These are phyloP conservation scores for Termitomyces sp. DNA, from an alignment of 768 basidiomycete genomes.

Conservation along the genomic window DNA sequence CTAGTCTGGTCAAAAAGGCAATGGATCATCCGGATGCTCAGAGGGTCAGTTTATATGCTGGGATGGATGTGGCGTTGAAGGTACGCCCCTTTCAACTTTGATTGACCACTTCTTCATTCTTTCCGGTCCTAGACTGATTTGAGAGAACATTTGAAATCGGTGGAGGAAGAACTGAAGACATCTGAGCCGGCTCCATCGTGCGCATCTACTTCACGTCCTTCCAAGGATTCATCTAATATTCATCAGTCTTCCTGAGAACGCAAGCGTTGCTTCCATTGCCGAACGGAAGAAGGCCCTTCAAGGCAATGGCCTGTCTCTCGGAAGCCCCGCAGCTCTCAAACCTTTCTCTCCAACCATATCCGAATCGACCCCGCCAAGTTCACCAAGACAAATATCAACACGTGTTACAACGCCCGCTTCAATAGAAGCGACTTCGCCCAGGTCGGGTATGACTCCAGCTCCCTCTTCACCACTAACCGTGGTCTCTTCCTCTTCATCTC, in stretches of 20 bases:
- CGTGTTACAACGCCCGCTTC: conserved; percentile 25
- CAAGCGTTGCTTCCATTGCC: conserved; percentile 53
- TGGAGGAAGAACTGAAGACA: conserved; percentile 43
- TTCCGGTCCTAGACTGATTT: conserved; percentile 26
- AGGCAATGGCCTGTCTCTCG: conserved; percentile 62
- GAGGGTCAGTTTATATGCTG: conserved; percentile 54
- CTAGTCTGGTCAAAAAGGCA: conserved; percentile 49
- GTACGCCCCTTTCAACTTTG: conserved; percentile 32
- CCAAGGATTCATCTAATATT: conserved; percentile 3
- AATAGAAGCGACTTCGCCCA: conserved; percentile 20
- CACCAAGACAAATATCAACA: conserved; percentile 30
- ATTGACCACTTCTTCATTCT: neutral
- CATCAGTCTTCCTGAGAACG: conserved; percentile 14
- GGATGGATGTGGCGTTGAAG: conserved; percentile 60
- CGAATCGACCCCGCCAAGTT: conserved; percentile 37
- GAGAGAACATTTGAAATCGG: conserved; percentile 32
- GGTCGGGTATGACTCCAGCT: conserved; percentile 28
- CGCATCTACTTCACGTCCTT: conserved; percentile 13
- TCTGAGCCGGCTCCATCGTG: conserved; percentile 33
- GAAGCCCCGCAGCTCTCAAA: conserved; percentile 36
- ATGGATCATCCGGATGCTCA: conserved; percentile 55
- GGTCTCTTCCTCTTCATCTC: conserved; percentile 60
- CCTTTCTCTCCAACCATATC: conserved; percentile 51
- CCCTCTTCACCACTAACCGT: conserved; percentile 55
- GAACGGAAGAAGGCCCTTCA: conserved; percentile 76